Evolutionary conservation across 176 grass and related monocot genomes (phyloP), one percentile per base, ranked within the genome.

Genomic region (Oryza longistaminata): DNA sequence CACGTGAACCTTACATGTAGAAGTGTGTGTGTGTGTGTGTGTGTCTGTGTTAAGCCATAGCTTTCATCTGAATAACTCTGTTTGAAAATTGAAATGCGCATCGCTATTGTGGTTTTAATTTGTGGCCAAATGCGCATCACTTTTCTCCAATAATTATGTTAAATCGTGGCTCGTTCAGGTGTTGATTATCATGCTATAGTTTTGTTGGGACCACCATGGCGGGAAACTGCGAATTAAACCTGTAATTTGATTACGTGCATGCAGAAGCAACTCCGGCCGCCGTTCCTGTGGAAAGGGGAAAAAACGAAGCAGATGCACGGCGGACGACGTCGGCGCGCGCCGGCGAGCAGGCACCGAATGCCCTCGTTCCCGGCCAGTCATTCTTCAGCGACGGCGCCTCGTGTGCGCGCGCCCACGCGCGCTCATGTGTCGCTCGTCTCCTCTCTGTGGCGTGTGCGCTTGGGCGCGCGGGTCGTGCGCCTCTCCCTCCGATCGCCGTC

Each of bases 201-300:
- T 62, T 62, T 62, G 58, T 62, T 62, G 21, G 55, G 58, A 21
- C 58, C 58, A 21, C n/a, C 58, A 62, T 62, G 55, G 55, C 19
- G 55, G n/a, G 58, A 62, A 61, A 62, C n/a, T 9, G 7, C n/a
- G n/a, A 62, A 62, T 24, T 62, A 11, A 62, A 62, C 9, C 52
- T 43, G 17, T 19, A 53, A 1, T 52, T 15, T 24, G 58, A 49
- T 40, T 67, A 53, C 60, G 26, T 61, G 11, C 17, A 75, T 88
- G 86, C 91, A 98, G 95, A 89, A 79, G 66, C 78, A 92, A 19
- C 70, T 85, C 8, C 76, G 53, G n/a, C 77, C 83, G 79, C 88
- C 93, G 68, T 92, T 92, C 15, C 15, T 19, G 85, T 15, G n/a
- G n/a, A n/a, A n/a, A n/a, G n/a, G n/a, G n/a, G n/a, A n/a, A n/a